phyloP scores from a whole-genome alignment of 108 stramenopile genomes.

The Fragilariopsis cylindrus region DNA sequence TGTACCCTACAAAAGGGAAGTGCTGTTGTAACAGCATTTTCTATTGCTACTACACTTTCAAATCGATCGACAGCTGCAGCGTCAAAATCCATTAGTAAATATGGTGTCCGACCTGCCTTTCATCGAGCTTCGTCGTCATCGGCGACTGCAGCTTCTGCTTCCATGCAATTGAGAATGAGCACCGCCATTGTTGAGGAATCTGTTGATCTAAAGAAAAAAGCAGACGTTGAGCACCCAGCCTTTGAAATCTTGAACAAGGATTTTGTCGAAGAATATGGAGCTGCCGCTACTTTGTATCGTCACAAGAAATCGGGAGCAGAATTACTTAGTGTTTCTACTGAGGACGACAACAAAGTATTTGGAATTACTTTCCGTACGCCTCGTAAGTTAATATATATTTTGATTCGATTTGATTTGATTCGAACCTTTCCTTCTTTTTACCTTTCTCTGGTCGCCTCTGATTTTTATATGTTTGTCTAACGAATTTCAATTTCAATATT shows the following conservation, averaged over 20 bases:
- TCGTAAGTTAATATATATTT: constrained; percentile 18
- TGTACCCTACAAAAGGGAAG: constrained; percentile 1
- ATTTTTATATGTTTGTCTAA: too few relatives aligned
- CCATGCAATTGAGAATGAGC: constrained; percentile 24
- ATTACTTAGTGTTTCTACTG: constrained; percentile 85
- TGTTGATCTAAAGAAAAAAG: constrained; percentile 38
- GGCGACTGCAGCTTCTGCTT: background rate
- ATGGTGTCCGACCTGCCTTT: constrained; percentile 2
- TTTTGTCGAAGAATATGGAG: constrained; percentile 80
- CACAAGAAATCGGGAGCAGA: constrained; percentile 93
- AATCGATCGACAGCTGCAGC: constrained; percentile 1
- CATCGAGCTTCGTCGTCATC: constrained; percentile 1
- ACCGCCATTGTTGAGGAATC: constrained; percentile 6
- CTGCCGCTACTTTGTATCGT: constrained; percentile 84
- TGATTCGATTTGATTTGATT: background rate
- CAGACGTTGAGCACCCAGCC: constrained; percentile 68
- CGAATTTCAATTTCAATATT: too few relatives aligned
- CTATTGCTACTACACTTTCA: constrained; percentile 21
- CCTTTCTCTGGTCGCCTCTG: too few relatives aligned
- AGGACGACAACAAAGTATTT: constrained; percentile 99
- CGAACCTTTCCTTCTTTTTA: background rate
- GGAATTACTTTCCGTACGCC: constrained; percentile 99
- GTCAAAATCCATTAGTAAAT: background rate
- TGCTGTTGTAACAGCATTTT: constrained; percentile 38
- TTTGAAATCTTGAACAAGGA: constrained; percentile 75